Conservation (phyloP, 257 asterid species). For the Lithospermum erythrorhizon region DNA sequence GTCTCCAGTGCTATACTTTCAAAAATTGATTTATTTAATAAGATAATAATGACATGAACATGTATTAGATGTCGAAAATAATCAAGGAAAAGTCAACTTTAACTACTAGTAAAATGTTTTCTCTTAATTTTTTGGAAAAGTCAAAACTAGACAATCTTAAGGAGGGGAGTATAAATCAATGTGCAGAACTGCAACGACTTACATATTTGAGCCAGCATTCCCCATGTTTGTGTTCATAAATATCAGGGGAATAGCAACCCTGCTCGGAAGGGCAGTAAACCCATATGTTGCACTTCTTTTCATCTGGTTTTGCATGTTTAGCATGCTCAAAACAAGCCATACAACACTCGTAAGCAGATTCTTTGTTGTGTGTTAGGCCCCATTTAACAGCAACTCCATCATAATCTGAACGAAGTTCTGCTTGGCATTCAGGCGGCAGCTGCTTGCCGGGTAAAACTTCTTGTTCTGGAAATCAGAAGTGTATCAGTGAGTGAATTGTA, state of each 20-base stretch:
- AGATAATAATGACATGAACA: no score
- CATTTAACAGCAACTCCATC: constrained; percentile 85
- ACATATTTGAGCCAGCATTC: constrained; percentile 98
- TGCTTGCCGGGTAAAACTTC: constrained; percentile 67
- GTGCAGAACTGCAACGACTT: constrained; percentile 14
- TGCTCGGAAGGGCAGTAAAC: constrained; percentile 83
- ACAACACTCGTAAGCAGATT: constrained; percentile 92
- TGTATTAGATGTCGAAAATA: no score
- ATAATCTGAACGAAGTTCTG: constrained; percentile 76
- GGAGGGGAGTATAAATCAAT: no score
- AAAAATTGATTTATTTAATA: no score
- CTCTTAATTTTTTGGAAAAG: no score
- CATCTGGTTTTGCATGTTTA: constrained; percentile 49
- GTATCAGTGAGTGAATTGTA: not conserved
- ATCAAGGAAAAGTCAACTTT: no score
- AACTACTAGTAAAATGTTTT: no score
- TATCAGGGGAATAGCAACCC: constrained; percentile 92
- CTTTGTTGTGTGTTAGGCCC: constrained; percentile 91
- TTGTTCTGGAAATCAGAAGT: constrained; percentile 31
- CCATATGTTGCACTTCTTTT: constrained; percentile 80
- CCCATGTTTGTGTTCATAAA: constrained; percentile 64
- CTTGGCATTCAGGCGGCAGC: constrained; percentile 76
- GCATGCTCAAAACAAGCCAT: constrained; percentile 86
- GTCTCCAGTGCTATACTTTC: not conserved
- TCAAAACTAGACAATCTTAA: no score